A percentile compares a stretch with the other conserved stretches of the same genome.
phyloP scores from a whole-genome alignment of 1,284 basidiomycete species.

The Malassezia sympodialis region DNA sequence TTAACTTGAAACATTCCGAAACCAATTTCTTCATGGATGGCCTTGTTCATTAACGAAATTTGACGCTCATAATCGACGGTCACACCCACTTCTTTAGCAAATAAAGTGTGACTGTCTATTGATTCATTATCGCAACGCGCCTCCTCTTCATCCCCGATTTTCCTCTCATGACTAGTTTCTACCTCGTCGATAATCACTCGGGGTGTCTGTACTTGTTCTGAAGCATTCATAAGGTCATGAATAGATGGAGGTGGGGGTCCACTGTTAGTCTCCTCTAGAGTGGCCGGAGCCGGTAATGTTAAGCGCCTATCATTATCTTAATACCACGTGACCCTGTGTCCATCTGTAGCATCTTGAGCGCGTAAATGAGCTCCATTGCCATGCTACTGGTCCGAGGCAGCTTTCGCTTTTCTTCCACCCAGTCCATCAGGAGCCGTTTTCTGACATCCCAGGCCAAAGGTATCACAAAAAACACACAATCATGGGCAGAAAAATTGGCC shows the following conservation, averaged over 20 bases:
- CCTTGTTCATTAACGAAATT: conserved; percentile 30
- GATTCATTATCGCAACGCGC: conserved; percentile 4
- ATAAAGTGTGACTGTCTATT: conserved; percentile 10
- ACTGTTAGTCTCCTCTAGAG: too few species aligned
- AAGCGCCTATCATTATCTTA: not conserved
- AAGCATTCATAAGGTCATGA: not conserved
- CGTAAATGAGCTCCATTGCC: not conserved
- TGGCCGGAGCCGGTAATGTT: too few species aligned
- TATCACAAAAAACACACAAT: not conserved
- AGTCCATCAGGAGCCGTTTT: not conserved
- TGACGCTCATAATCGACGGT: conserved; percentile 33
- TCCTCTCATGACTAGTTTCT: not conserved
- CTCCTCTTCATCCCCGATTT: not conserved
- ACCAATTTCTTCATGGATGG: conserved; percentile 50
- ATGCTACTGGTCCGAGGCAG: not conserved
- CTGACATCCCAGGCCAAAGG: not conserved
- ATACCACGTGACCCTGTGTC: not conserved
- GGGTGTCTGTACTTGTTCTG: not conserved
- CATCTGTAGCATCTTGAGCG: not conserved
- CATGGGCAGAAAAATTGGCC: not conserved
- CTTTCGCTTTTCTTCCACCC: not conserved
- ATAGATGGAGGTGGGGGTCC: not conserved
- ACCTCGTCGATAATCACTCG: conserved; percentile 1
- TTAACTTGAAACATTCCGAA: conserved; percentile 59
- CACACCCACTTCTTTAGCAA: conserved; percentile 37